Percentiles rank a stretch among this genome's conserved stretches.
These are phyloP conservation scores for Fusarium oligoseptatum DNA, from an alignment of 2,329 filamentous ascomycete species.

Conservation along the genomic window DNA sequence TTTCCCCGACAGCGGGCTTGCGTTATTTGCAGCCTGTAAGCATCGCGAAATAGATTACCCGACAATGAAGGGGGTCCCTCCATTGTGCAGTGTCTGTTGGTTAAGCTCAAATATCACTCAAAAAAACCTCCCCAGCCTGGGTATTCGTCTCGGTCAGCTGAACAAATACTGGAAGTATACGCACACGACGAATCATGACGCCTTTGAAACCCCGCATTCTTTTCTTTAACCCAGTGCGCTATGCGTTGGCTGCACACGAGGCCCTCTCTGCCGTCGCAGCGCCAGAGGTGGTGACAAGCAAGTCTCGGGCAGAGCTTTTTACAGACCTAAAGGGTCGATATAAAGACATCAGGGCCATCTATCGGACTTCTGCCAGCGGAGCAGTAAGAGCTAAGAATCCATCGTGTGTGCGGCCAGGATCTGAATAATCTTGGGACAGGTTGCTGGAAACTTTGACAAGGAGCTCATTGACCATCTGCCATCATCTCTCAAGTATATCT, in stretches of 20 bases:
- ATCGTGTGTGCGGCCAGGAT: too few relatives aligned
- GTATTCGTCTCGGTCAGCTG: neutral
- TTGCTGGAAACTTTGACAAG: conserved; percentile 32
- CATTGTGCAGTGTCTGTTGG: neutral
- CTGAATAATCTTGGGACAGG: neutral
- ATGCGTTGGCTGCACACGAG: conserved; percentile 28
- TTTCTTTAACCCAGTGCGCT: conserved; percentile 40
- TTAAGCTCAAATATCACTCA: neutral
- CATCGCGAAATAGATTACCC: neutral
- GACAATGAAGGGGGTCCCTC: neutral
- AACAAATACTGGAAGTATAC: neutral
- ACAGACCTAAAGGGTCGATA: conserved; percentile 36
- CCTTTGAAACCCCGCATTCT: conserved; percentile 35
- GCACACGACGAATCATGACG: neutral
- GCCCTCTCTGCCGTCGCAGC: conserved; percentile 18
- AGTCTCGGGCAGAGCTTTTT: conserved; percentile 31
- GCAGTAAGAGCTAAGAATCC: conserved; percentile 1
- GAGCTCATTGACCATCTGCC: conserved; percentile 32
- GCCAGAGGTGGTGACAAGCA: conserved; percentile 40
- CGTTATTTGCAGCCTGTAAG: neutral
- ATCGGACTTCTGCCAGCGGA: conserved; percentile 44
- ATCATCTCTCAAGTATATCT: conserved; percentile 59
- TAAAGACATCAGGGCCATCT: conserved; percentile 32
- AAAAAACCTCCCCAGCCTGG: neutral
- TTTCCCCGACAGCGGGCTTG: neutral